phyloP scores from a whole-genome alignment of 2,329 filamentous ascomycete species.

The Cladosporium phlei region DNA sequence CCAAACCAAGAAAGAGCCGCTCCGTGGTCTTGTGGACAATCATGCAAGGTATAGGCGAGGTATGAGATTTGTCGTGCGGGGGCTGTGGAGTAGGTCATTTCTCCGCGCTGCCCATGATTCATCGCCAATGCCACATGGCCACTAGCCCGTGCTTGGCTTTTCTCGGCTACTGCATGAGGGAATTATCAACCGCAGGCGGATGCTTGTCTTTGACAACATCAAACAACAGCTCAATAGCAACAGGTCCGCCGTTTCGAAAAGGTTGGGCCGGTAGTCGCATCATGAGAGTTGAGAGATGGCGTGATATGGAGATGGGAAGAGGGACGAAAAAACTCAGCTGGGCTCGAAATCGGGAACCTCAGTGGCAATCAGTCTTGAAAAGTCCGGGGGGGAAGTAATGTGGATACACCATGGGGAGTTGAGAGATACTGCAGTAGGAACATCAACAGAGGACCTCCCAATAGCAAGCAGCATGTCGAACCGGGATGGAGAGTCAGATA shows the following conservation, averaged over 20 bases:
- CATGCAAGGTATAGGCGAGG: constrained; percentile 10
- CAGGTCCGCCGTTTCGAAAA: too few relatives aligned
- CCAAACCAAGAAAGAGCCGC: constrained; percentile 9
- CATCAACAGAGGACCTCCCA: too few relatives aligned
- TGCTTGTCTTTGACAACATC: neutral
- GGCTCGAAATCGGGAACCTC: neutral
- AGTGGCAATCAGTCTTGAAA: too few relatives aligned
- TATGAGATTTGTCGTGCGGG: constrained; percentile 13
- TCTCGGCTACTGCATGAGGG: neutral
- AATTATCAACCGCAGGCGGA: constrained; percentile 1
- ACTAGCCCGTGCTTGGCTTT: neutral
- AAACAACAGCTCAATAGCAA: neutral
- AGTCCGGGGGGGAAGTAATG: too few relatives aligned
- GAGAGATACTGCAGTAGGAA: too few relatives aligned
- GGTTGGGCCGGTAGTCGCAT: too few relatives aligned
- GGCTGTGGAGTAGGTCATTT: constrained; percentile 7
- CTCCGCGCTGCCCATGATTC: constrained; percentile 7
- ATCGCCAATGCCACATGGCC: neutral
- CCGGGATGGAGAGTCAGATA: too few relatives aligned
- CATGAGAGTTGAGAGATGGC: too few relatives aligned
- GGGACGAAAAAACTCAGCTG: neutral
- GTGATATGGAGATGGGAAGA: too few relatives aligned
- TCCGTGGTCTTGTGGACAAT: constrained; percentile 10
- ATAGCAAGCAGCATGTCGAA: too few relatives aligned
- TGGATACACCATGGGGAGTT: too few relatives aligned